Evolutionary conservation across 2,329 filamentous ascomycete species (phyloP), one percentile per base, ranked within the genome.

Genomic region (Corinectria fuckeliana): DNA sequence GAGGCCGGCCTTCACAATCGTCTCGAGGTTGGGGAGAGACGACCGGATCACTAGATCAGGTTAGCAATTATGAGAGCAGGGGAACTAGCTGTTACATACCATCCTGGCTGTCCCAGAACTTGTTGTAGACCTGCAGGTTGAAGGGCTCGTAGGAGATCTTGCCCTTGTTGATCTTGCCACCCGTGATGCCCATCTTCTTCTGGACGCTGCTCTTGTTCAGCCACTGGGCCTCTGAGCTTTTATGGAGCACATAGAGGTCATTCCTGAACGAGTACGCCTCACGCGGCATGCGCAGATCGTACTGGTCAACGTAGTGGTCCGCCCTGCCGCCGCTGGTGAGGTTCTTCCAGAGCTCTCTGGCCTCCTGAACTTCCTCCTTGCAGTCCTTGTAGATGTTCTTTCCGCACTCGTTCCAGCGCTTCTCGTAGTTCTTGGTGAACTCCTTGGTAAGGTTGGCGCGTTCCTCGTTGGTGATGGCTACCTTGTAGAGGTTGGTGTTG

Each of bases 21-120:
- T 3, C 26, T 51, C 26, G 16, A 61, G 56, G 1, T 16, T 11
- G 8, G 34, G 4, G 8, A 54, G 18, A 25, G 50, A 51, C 5
- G 59, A 61, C 16, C 50, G 38, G 10, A 61, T 48, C 14, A 45
- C 59, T 61, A 14, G 2, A 21, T 5, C 11, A 10, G 9, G n/a
- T 55, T 28, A 56, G 50, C 16, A 5, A n/a, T 10, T 10, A 20
- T 4, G 6, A n/a, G 11, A 10, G 10, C 9, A 9, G 9, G 23
- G 23, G 26, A 10, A n/a, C 16, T 48, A 25, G 5, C 2, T 14
- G 3, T 5, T 11, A 30, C 44, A 11, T 42, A 61, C 59, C 52
- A 36, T 59, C 50, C 20, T 52, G 50, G 11, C 20, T 28, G 3
- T 16, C 11, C 32, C 56, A 59, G n/a, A 55, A 44, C 3, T 28